phyloP scores from a whole-genome alignment of 345 rosid genomes.

The Salix udensis region DNA sequence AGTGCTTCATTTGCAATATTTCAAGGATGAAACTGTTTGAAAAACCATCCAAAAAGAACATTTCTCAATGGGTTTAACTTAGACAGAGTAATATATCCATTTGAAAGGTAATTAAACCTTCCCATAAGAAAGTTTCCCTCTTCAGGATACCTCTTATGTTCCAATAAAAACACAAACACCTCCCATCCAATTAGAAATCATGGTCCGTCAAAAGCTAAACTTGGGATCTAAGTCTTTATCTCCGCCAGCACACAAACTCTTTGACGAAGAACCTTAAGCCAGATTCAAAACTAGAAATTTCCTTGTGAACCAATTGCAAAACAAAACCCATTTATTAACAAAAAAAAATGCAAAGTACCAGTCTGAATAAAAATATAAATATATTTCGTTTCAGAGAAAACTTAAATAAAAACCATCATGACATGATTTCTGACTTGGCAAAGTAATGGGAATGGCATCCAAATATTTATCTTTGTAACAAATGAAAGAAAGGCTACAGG shows the following conservation, averaged over 20 bases:
- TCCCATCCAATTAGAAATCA: neutral
- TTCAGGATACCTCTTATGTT: neutral
- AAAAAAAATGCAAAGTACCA: neutral
- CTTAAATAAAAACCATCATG: neutral
- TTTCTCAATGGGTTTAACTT: neutral
- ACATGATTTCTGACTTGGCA: neutral
- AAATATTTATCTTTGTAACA: neutral
- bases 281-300: neutral
- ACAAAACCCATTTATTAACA: neutral
- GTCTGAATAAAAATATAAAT: neutral
- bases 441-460: neutral
- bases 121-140: neutral
- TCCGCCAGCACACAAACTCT: neutral
- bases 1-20: neutral
- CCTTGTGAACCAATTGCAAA: neutral
- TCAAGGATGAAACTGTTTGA: neutral
- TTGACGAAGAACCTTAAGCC: neutral
- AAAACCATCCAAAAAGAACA: neutral
- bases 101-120: neutral
- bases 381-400: neutral
- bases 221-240: neutral
- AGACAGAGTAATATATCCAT: neutral
- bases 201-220: neutral
- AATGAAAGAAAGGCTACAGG: neutral
- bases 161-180: neutral